phyloP scores from a whole-genome alignment of 345 rosid species.

The Aethionema arabicum region DNA sequence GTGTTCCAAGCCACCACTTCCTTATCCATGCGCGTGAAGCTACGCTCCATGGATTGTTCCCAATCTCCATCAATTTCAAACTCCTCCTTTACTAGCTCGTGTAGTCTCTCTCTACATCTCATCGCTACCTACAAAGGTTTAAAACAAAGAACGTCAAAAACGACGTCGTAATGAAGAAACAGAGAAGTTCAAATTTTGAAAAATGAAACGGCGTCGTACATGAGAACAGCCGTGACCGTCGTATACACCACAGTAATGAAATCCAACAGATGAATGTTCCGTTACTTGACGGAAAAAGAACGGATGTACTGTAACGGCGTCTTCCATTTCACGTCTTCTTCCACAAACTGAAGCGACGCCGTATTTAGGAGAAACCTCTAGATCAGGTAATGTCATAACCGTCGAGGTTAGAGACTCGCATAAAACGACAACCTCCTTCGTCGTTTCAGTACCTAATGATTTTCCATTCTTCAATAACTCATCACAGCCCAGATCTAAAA shows the following conservation, averaged over 20 bases:
- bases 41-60: constrained; percentile 53
- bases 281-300: constrained; percentile 34
- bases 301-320: constrained; percentile 64
- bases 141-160: neutral
- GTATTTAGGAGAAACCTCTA: constrained; percentile 43
- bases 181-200: neutral
- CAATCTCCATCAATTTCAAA: constrained; percentile 43
- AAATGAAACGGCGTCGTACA: constrained; percentile 35
- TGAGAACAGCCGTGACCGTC: constrained; percentile 86
- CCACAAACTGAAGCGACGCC: constrained; percentile 84
- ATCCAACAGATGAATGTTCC: constrained; percentile 20
- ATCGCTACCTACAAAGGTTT: constrained; percentile 48
- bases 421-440: constrained; percentile 30
- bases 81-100: constrained; percentile 63
- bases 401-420: constrained; percentile 30
- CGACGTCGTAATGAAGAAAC: constrained; percentile 4
- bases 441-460: constrained; percentile 12
- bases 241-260: constrained; percentile 70
- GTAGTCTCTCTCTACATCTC: constrained; percentile 64
- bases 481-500: constrained; percentile 29
- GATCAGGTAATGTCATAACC: constrained; percentile 34
- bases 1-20: constrained; percentile 41
- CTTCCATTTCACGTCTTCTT: constrained; percentile 86
- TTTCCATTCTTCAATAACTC: constrained; percentile 14
- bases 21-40: constrained; percentile 69